Percentiles rank a stretch among this genome's conserved stretches.
Evolutionary conservation across 306 rosid species (phyloP).

Genomic region (Lathyrus tuberosus): DNA sequence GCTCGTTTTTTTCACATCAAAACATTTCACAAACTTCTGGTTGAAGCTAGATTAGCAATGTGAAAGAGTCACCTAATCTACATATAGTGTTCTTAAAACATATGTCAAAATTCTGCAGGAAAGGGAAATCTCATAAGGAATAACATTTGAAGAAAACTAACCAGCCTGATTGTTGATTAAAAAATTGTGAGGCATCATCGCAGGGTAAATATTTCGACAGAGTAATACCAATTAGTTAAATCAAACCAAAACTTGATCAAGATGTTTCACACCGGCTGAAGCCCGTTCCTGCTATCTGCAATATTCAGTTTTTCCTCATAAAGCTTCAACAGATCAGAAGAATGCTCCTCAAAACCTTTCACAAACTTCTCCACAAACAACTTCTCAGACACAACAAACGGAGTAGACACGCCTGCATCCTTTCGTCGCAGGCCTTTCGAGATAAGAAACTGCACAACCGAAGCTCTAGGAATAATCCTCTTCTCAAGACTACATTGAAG

Average conservation of each 20-base stretch:
- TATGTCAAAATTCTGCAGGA: not conserved
- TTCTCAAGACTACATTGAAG: constrained; percentile 48
- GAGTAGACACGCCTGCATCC: not conserved
- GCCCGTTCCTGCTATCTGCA: not conserved
- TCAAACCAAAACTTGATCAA: constrained; percentile 3
- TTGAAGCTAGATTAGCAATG: not conserved
- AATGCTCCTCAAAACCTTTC: not conserved
- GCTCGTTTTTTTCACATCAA: not conserved
- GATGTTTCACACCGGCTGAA: not conserved
- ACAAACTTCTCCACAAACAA: constrained; percentile 8
- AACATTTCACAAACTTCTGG: constrained; percentile 13
- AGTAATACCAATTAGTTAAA: not conserved
- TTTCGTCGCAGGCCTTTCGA: constrained; percentile 45
- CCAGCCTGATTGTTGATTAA: not conserved
- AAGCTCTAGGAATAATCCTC: constrained; percentile 55
- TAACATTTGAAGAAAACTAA: not conserved
- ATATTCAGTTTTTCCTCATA: constrained; percentile 2
- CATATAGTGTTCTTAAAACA: not conserved
- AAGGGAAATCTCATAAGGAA: not conserved
- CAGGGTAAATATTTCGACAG: not conserved
- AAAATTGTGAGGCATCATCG: not conserved
- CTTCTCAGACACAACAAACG: not conserved
- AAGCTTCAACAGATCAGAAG: not conserved
- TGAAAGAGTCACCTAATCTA: not conserved
- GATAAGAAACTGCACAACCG: constrained; percentile 37